Conservation (phyloP, 2,329 filamentous ascomycete genomes). For the Cryphonectria parasitica region DNA sequence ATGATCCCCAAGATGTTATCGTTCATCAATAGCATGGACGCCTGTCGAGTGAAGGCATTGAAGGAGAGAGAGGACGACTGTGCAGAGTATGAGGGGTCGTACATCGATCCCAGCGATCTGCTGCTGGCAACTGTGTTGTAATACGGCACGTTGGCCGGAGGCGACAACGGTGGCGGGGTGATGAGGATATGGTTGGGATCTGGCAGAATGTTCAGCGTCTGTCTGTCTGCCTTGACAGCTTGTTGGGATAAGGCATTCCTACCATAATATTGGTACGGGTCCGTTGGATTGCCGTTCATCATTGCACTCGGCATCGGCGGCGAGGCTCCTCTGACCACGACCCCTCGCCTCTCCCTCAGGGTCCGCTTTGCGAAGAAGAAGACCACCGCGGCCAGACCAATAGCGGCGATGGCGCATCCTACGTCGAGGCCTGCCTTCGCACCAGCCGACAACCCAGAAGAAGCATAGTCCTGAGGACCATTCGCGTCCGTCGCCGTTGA, state of each 20-base stretch:
- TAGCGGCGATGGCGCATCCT: constrained; percentile 22
- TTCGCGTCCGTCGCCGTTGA: background rate
- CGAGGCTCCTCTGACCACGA: constrained; percentile 20
- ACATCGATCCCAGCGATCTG: constrained; percentile 1
- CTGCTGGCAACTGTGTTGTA: background rate
- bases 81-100: constrained; percentile 12
- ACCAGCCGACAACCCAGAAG: constrained; percentile 26
- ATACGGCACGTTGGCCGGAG: background rate
- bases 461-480: background rate
- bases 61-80: background rate
- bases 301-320: constrained; percentile 5
- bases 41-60: constrained; percentile 3
- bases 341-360: constrained; percentile 3
- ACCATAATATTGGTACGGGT: constrained; percentile 5
- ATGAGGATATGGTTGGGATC: background rate
- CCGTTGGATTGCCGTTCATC: background rate
- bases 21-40: constrained; percentile 17
- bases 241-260: background rate
- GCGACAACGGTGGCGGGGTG: constrained; percentile 2
- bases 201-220: background rate
- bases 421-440: constrained; percentile 31
- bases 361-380: constrained; percentile 12
- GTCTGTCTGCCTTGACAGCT: constrained; percentile 1
- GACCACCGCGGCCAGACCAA: constrained; percentile 24
- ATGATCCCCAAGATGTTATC: background rate